Evolutionary conservation across 768 basidiomycete genomes (phyloP).

Genomic region (Pleurotus platypus): DNA sequence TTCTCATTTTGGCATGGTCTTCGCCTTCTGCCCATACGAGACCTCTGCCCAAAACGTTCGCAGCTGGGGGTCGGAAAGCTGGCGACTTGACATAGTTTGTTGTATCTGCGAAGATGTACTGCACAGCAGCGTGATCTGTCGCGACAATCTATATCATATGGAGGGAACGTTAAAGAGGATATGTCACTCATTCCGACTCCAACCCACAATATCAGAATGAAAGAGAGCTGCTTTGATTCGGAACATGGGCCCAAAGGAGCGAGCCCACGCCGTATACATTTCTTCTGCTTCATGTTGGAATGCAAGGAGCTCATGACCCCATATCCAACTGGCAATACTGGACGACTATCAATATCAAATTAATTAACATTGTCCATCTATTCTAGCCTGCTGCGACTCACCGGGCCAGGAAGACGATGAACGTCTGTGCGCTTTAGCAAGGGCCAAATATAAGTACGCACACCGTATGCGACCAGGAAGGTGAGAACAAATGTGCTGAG

Average conservation of each 20-base stretch:
- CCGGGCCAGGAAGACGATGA: constrained; percentile 18
- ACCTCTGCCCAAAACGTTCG: constrained; percentile 28
- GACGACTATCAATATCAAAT: constrained; percentile 11
- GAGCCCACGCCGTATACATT: constrained; percentile 30
- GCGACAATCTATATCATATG: constrained; percentile 24
- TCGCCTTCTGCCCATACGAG: constrained; percentile 35
- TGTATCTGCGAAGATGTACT: constrained; percentile 33
- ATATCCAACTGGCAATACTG: constrained; percentile 23
- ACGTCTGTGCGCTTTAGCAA: constrained; percentile 9
- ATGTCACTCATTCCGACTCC: too few species aligned
- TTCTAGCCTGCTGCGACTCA: constrained; percentile 10
- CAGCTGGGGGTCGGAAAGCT: constrained; percentile 27
- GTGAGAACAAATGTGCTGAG: constrained; percentile 8
- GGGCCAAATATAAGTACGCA: not conserved
- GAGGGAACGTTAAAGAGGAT: too few species aligned
- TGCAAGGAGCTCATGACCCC: constrained; percentile 33
- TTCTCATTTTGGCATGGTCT: constrained; percentile 30
- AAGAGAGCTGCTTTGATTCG: constrained; percentile 33
- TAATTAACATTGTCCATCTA: not conserved
- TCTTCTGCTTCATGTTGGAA: constrained; percentile 28
- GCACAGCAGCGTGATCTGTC: constrained; percentile 30
- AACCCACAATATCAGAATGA: constrained; percentile 32
- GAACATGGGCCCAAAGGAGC: constrained; percentile 28
- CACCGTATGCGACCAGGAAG: constrained; percentile 9
- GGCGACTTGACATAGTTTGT: constrained; percentile 29